A percentile compares a stretch with the other conserved stretches of the same genome.
Evolutionary conservation across 1,284 basidiomycete species (phyloP).

Genomic region (Cystobasidium pallidum): DNA sequence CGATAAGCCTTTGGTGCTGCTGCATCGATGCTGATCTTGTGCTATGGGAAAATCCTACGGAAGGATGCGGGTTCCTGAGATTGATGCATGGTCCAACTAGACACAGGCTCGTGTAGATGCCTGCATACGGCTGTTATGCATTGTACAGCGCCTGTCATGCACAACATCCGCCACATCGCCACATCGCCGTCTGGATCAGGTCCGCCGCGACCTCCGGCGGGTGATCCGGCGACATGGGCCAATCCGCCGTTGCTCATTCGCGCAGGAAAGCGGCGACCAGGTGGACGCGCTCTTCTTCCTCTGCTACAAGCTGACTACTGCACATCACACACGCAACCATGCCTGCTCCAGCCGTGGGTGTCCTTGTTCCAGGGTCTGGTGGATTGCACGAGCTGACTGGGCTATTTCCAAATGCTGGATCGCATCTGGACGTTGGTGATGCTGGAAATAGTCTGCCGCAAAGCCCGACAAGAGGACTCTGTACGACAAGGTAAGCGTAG

Average conservation of each 20-base stretch:
- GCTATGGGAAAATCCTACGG: no score
- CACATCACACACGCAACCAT: not conserved
- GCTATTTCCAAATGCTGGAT: not conserved
- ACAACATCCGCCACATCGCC: no score
- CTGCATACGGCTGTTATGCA: no score
- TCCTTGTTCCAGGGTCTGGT: not conserved
- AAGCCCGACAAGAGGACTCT: conserved; percentile 37
- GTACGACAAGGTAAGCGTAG: conserved; percentile 31
- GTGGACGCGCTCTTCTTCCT: not conserved
- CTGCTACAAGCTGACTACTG: not conserved
- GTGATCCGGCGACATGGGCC: conserved; percentile 20
- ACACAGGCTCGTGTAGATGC: no score
- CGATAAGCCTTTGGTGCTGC: no score
- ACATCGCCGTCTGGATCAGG: no score
- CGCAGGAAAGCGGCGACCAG: no score
- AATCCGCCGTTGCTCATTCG: conserved; percentile 12
- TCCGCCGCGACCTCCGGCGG: conserved; percentile 12
- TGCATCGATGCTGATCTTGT: no score
- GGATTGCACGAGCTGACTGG: not conserved
- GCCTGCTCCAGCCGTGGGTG: conserved; percentile 26
- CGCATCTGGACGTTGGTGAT: not conserved
- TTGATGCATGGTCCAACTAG: no score
- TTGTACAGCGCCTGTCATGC: no score
- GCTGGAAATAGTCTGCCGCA: conserved; percentile 16
- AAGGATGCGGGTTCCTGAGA: no score